Base-by-base conservation (phyloP, 192 early-diverging fungal genomes). In the Coemansia sp. region DNA sequence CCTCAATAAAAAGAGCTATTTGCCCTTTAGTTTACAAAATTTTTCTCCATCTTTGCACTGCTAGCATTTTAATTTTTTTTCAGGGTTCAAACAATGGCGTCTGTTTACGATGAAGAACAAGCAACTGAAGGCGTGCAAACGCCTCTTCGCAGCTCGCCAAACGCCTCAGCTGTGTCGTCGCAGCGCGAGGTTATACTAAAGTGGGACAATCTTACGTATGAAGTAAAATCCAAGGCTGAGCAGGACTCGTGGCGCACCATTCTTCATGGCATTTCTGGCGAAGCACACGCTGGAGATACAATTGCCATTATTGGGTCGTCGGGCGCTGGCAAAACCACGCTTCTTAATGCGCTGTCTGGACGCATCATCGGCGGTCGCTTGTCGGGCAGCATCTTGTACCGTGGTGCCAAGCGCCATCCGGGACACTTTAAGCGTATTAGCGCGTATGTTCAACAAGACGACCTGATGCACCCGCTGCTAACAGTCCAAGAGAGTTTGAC, bases 271-370 rank as follows among this genome's bases (percentile, higher is more conserved):
- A 86, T 95, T 24, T 86, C 84, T 1, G 95, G 93, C n/a, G 79
- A 84, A 32, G 86, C 90, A 21, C 73, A 83, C 24, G 83, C 91
- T 3, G 92, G 90, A 27, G 85, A 90, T 27, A 73, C 93, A 56
- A 83, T 92, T 61, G 93, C 92, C 2, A 88, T 98, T 17, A 96
- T 97, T 87, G 96, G 95, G 0, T 92, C 93, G 2, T 90, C 88
- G 25, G 95, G 95, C 12, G 92, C 94, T 7, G 96, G 94, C 38
- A 97, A 95, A 79, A 89, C 93, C 7, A 94, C 90, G 2, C 69
- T 95, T n/a, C 81, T 97, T 23, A 91, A 93, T 71, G 84, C 92
- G 2, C 74, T 93, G 24, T 89, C 89, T 7, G 88, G 87, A 2
- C 89, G 89, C 49, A 77, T 84, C 37, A 76, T 84, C 39, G 84